Evolutionary conservation across 208 protist genomes (phyloP).

Genomic region (Leptomonas pyrrhocoris): DNA sequence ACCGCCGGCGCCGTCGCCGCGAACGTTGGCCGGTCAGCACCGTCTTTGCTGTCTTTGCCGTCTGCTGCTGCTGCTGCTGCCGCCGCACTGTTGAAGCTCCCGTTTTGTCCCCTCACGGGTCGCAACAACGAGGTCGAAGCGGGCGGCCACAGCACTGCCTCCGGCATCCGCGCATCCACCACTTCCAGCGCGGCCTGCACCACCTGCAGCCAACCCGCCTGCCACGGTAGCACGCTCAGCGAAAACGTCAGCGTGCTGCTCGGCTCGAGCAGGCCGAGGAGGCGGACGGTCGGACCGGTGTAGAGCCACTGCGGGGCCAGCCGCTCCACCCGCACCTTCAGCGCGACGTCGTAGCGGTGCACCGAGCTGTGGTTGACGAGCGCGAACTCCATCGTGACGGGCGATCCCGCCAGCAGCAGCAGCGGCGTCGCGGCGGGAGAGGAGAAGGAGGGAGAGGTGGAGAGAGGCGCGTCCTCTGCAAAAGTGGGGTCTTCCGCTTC

Average conservation of each 20-base stretch:
- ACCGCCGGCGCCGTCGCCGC: slow-evolving; percentile 22
- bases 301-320: slow-evolving; percentile 70
- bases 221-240: slow-evolving; percentile 71
- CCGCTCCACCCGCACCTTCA: slow-evolving; percentile 70
- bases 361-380: slow-evolving; percentile 38
- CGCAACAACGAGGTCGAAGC: slow-evolving; percentile 19
- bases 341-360: slow-evolving; percentile 42
- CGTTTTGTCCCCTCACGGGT: slow-evolving; percentile 2
- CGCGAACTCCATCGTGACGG: slow-evolving; percentile 39
- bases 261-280: slow-evolving; percentile 41
- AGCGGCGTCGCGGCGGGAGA: not conserved
- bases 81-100: not conserved
- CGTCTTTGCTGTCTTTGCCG: not conserved
- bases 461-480: too few relatives aligned
- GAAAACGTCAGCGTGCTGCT: slow-evolving; percentile 34
- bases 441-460: not conserved
- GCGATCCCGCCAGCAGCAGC: slow-evolving; percentile 31
- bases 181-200: slow-evolving; percentile 48
- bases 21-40: not conserved
- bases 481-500: too few relatives aligned
- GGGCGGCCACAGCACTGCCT: slow-evolving; percentile 55
- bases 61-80: not conserved
- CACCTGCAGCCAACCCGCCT: slow-evolving; percentile 53
- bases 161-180: slow-evolving; percentile 39
- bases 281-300: slow-evolving; percentile 53